These are phyloP conservation scores for Schizothecium vesticola DNA, from an alignment of 495 filamentous ascomycete genomes.

Conservation along the genomic window DNA sequence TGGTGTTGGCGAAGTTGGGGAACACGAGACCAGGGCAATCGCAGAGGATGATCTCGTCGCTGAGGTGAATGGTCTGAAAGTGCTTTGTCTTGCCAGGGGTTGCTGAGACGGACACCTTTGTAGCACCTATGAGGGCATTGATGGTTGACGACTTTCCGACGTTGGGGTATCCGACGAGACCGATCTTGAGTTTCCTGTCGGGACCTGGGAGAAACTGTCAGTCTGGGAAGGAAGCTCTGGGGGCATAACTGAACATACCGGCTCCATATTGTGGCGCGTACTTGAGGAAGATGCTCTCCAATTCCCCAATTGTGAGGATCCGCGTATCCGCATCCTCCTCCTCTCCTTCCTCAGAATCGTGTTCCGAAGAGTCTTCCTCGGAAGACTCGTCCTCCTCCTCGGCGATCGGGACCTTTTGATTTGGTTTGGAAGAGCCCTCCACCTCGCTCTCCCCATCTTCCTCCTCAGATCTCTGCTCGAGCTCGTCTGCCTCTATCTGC, in stretches of 20 bases:
- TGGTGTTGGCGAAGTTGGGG: constrained; percentile 94
- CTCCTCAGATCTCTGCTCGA: constrained; percentile 11
- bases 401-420: constrained; percentile 11
- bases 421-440: constrained; percentile 27
- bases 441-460: constrained; percentile 39
- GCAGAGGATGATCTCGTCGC: constrained; percentile 82
- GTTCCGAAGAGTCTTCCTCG: constrained; percentile 22
- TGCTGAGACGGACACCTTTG: constrained; percentile 96
- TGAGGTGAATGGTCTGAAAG: constrained; percentile 96
- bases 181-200: constrained; percentile 74
- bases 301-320: constrained; percentile 85
- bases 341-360: constrained; percentile 19
- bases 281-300: constrained; percentile 81
- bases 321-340: constrained; percentile 57
- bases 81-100: constrained; percentile 99
- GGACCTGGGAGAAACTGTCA: constrained; percentile 17
- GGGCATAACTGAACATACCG: constrained; percentile 29
- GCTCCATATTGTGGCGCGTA: constrained; percentile 55
- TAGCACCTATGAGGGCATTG: constrained; percentile 94
- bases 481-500: constrained; percentile 42
- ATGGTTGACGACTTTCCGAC: constrained; percentile 99
- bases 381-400: constrained; percentile 23
- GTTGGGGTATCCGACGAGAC: constrained; percentile 97
- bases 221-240: neutral
- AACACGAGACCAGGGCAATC: constrained; percentile 99